Base-by-base conservation (phyloP, 805 yeast species). In the Starmerella gropengiesseri region DNA sequence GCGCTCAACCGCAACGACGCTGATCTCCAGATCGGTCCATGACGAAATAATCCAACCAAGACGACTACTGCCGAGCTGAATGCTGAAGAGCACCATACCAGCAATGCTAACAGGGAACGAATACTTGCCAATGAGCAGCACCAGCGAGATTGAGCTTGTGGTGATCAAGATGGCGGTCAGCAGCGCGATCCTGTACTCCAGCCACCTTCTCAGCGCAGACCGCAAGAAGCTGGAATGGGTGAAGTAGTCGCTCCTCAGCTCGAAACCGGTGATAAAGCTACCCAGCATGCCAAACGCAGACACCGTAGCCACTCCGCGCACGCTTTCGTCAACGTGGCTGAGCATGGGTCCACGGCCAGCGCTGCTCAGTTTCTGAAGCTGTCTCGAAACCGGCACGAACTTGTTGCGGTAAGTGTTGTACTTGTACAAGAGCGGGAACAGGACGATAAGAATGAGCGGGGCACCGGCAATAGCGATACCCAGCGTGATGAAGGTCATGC, bases 1-100 rank as follows among this genome's bases (percentile, higher is more conserved):
- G 2, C 36, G 74, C 64, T 86, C 95, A 33, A 86, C 93, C 11
- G 91, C 80, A 29, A 85, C 94, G 60, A 84, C 81, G 58, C 81
- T 83, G 5, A 94, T 81, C 62, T 87, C 95, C 34, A 87, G 82
- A 54, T 83, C 94, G 37, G 85, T 94, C 4, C 93, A 78, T 84
- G 83, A 81, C 66, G 94, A 72, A 25, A 87, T 94, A 61, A 87
- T 81, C 84, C 89, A 80, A 56, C 80, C 81, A 63, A 86, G 69
- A 1, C 87, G 69, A 60, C 81, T 86, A 0, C 95, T 86, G 37
- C 82, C 72, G 59, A 81, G 87, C 50, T 83, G 68, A 1, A 95
- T 81, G 60, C 86, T 85, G 33, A 86, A 79, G 48, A 87, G 81
- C 22, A 93, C 78, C 52, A 87, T 69, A 67, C 95, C 96, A 54